Evolutionary conservation across 148 eudicot genomes (phyloP).

Genomic region (Drosera capensis): DNA sequence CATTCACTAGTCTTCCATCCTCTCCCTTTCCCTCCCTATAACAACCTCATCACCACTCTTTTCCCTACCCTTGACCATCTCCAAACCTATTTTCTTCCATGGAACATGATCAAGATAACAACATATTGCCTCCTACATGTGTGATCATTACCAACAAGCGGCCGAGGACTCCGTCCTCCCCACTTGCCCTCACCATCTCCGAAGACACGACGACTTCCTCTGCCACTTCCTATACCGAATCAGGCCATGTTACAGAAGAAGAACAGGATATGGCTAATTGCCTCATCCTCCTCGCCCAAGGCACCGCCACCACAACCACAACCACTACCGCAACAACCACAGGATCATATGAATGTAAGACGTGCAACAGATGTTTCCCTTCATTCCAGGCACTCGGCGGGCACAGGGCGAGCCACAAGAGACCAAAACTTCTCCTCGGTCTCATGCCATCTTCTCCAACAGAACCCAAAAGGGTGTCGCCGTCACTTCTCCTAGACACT

Average conservation of each 20-base stretch:
- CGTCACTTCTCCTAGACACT: neutral
- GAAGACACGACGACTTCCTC: conserved; percentile 5
- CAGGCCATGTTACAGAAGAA: conserved; percentile 12
- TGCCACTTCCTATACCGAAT: conserved; percentile 8
- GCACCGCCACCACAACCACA: conserved; percentile 9
- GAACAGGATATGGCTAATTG: conserved; percentile 79
- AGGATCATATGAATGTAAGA: conserved; percentile 39
- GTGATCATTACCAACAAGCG: conserved; percentile 57
- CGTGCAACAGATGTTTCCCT: conserved; percentile 29
- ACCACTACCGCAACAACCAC: neutral
- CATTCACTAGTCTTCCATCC: neutral
- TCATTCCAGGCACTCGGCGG: conserved; percentile 58
- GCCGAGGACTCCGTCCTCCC: conserved; percentile 28
- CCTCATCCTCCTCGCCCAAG: conserved; percentile 63
- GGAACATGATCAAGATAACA: neutral
- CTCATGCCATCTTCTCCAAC: neutral
- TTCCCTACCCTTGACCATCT: neutral
- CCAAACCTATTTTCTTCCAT: neutral
- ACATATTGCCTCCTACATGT: neutral
- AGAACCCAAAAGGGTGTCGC: conserved; percentile 5
- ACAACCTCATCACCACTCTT: neutral
- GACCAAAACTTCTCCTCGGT: conserved; percentile 10
- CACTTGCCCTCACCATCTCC: conserved; percentile 25
- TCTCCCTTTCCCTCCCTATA: neutral
- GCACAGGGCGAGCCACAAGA: conserved; percentile 50